Conservation (phyloP, 768 basidiomycete species). For the Lactarius akahatsu region DNA sequence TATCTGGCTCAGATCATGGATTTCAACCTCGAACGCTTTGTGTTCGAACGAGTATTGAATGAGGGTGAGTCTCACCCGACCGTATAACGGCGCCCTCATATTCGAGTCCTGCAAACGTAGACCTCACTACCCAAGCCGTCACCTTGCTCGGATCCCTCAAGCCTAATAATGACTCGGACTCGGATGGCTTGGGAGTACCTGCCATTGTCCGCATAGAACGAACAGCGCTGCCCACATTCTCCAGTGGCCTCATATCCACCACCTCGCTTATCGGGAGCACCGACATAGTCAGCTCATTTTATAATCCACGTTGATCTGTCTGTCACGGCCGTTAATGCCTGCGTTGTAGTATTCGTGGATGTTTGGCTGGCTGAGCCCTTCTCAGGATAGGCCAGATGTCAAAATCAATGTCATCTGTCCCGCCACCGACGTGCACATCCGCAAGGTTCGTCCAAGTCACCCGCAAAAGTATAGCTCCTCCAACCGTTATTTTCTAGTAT, state of each 20-base stretch:
- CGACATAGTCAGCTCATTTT: conserved; percentile 55
- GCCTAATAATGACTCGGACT: background rate
- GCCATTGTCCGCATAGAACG: conserved; percentile 81
- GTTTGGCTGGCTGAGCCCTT: conserved; percentile 62
- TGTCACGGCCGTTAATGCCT: conserved; percentile 21
- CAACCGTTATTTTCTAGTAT: conserved; percentile 51
- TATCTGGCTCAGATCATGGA: too few species aligned
- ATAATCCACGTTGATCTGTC: conserved; percentile 3
- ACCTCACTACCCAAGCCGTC: conserved; percentile 19
- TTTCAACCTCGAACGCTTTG: conserved; percentile 24
- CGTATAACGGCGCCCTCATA: background rate
- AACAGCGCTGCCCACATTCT: conserved; percentile 59
- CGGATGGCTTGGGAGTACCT: conserved; percentile 23
- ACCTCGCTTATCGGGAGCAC: conserved; percentile 55
- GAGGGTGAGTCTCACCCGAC: conserved; percentile 32
- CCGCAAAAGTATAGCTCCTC: background rate
- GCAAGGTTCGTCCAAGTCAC: conserved; percentile 48
- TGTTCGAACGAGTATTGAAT: conserved; percentile 24
- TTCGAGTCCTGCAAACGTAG: conserved; percentile 4
- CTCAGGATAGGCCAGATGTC: conserved; percentile 55
- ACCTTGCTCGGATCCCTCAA: conserved; percentile 21
- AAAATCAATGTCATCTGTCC: conserved; percentile 86
- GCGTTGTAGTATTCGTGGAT: conserved; percentile 72
- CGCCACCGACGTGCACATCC: conserved; percentile 86
- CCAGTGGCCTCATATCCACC: conserved; percentile 40